phyloP scores from a whole-genome alignment of 2,329 filamentous ascomycete genomes.

The Cercospora beticola region DNA sequence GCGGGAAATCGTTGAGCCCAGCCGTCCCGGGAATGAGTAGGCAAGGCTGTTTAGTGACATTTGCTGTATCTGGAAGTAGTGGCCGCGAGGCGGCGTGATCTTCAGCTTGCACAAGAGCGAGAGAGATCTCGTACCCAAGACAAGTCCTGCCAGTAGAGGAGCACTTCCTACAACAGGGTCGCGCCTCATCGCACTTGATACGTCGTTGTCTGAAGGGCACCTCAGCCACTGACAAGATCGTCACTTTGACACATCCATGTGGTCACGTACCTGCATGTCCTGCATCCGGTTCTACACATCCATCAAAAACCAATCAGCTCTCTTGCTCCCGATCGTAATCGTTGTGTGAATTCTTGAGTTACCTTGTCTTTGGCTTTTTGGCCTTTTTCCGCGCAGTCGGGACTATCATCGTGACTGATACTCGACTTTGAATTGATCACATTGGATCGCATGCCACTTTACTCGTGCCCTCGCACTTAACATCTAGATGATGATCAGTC shows the following conservation, averaged over 20 bases:
- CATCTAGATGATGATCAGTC: neutral
- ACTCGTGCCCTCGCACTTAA: neutral
- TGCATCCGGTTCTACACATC: neutral
- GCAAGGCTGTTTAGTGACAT: neutral
- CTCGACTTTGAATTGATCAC: neutral
- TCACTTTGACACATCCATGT: neutral
- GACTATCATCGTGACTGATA: neutral
- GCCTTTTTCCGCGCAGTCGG: neutral
- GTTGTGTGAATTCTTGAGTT: neutral
- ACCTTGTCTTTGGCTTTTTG: neutral
- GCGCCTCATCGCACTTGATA: neutral
- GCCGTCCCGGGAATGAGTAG: neutral
- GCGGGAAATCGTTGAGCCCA: neutral
- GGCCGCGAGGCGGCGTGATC: neutral
- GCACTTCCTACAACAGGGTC: neutral
- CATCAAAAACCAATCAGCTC: neutral
- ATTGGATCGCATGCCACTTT: neutral
- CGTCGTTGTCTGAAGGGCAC: neutral
- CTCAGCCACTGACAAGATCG: neutral
- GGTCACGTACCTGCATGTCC: neutral
- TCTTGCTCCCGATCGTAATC: neutral
- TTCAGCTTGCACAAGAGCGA: neutral
- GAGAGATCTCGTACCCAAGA: neutral
- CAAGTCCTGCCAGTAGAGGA: neutral
- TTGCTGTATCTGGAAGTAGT: neutral